A percentile compares a stretch with the other conserved stretches of the same genome.
Evolutionary conservation across 805 yeast genomes (phyloP).

Genomic region (Yamadazyma akitaensis): DNA sequence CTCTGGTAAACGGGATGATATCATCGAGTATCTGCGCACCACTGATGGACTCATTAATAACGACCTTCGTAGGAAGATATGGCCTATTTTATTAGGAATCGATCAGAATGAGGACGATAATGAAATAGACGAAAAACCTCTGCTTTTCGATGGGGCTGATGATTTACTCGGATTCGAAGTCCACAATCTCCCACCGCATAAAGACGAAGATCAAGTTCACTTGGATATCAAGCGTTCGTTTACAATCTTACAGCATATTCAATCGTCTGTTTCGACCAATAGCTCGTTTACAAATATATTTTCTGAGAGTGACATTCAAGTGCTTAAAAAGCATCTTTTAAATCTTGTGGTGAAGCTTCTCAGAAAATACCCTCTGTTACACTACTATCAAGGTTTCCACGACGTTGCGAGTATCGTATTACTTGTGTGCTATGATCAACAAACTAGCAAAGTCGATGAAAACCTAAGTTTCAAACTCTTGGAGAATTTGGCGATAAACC

Average conservation of each 20-base stretch:
- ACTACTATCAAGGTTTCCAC: constrained; percentile 92
- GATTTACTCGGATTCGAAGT: constrained; percentile 19
- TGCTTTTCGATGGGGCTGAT: neutral
- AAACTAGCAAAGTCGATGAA: constrained; percentile 20
- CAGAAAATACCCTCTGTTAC: constrained; percentile 55
- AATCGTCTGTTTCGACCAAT: constrained; percentile 16
- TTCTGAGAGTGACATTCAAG: constrained; percentile 27
- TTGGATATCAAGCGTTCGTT: constrained; percentile 78
- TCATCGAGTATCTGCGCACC: constrained; percentile 36
- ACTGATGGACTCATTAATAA: constrained; percentile 47
- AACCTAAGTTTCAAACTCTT: constrained; percentile 42
- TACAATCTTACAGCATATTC: constrained; percentile 34
- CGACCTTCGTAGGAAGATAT: constrained; percentile 39
- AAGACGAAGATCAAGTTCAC: constrained; percentile 74
- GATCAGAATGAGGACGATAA: neutral
- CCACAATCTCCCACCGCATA: constrained; percentile 42
- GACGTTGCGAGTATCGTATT: constrained; percentile 73
- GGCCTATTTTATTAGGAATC: constrained; percentile 50
- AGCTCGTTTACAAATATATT: constrained; percentile 26
- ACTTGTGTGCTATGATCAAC: constrained; percentile 41
- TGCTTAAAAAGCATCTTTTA: constrained; percentile 40
- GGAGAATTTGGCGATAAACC: constrained; percentile 54
- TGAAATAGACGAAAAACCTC: constrained; percentile 17
- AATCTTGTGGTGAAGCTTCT: constrained; percentile 52
- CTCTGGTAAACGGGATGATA: constrained; percentile 23